Conservation (phyloP, 1,284 basidiomycete genomes). For the Fomitopsis betulina region DNA sequence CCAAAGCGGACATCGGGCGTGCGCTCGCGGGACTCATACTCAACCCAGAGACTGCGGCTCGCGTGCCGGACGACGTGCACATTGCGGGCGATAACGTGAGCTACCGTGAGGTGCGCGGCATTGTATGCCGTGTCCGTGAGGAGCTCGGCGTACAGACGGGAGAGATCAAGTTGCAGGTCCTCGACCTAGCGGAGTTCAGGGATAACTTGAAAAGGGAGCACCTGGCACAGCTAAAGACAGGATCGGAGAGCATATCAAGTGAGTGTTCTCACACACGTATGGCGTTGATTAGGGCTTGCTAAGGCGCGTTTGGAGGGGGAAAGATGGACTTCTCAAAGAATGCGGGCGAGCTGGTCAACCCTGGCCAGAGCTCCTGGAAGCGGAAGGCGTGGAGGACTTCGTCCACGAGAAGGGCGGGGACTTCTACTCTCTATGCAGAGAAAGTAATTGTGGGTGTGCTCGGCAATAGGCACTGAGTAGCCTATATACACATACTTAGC, state of each 20-base stretch:
- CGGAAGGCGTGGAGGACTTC: conserved; percentile 25
- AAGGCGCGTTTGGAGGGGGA: too few species aligned
- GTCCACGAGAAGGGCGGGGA: conserved; percentile 6
- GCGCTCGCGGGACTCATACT: conserved; percentile 22
- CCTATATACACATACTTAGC: too few species aligned
- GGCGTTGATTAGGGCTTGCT: too few species aligned
- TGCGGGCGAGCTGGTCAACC: conserved; percentile 26
- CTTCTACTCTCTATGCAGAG: too few species aligned
- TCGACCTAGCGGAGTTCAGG: conserved; percentile 12
- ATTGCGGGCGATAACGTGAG: conserved; percentile 16
- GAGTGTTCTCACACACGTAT: too few species aligned
- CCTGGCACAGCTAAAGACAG: conserved; percentile 5
- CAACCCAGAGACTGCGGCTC: conserved; percentile 13
- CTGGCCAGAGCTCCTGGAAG: conserved; percentile 22
- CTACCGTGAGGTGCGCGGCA: conserved; percentile 15
- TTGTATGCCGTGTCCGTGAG: conserved; percentile 10
- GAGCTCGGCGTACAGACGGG: conserved; percentile 10
- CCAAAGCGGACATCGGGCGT: conserved; percentile 23
- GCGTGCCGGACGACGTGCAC: conserved; percentile 22
- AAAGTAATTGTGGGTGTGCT: too few species aligned
- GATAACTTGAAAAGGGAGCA: conserved; percentile 10
- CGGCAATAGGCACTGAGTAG: too few species aligned
- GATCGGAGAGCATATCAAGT: conserved; percentile 6
- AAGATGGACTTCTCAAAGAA: conserved; percentile 23
- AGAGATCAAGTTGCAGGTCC: conserved; percentile 13